Evolutionary conservation across 768 basidiomycete genomes (phyloP).

Genomic region (Phlebiopsis flavidoalba): DNA sequence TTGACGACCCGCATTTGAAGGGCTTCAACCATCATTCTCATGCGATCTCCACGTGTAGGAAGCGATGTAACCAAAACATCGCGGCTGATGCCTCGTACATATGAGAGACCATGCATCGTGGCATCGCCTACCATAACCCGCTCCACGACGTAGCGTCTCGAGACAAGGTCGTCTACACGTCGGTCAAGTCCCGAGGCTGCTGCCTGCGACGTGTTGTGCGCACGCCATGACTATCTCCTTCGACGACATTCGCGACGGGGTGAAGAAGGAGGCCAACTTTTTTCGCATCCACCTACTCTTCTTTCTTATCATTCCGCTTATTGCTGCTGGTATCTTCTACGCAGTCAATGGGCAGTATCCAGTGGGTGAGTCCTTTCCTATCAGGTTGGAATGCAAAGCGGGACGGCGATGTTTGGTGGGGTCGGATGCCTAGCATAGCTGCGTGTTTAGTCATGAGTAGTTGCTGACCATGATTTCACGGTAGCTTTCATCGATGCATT

Average conservation of each 20-base stretch:
- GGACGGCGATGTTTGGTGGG: too few species aligned
- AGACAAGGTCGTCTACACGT: neutral
- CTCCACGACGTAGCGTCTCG: neutral
- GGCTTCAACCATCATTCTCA: neutral
- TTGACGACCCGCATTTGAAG: neutral
- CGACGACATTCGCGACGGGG: constrained; percentile 12
- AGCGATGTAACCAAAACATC: neutral
- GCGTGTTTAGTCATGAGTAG: neutral
- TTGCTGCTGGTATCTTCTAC: constrained; percentile 62
- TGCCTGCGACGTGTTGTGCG: neutral
- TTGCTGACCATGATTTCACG: neutral
- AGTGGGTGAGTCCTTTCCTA: constrained; percentile 14
- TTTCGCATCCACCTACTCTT: constrained; percentile 46
- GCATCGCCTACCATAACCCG: neutral
- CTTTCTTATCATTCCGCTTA: constrained; percentile 53
- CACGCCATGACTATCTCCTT: neutral
- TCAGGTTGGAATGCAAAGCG: neutral
- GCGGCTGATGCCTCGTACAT: too few species aligned
- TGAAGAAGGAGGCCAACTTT: constrained; percentile 38
- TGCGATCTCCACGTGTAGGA: neutral
- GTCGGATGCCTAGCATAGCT: neutral
- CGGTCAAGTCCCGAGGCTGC: neutral
- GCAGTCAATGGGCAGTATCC: constrained; percentile 51
- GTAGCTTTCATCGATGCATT: constrained; percentile 46
- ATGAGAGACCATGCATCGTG: neutral